A percentile compares a stretch with the other conserved stretches of the same genome.
These are phyloP conservation scores for Phytophthora uliginosa DNA, from an alignment of 352 stramenopile species.

Conservation along the genomic window DNA sequence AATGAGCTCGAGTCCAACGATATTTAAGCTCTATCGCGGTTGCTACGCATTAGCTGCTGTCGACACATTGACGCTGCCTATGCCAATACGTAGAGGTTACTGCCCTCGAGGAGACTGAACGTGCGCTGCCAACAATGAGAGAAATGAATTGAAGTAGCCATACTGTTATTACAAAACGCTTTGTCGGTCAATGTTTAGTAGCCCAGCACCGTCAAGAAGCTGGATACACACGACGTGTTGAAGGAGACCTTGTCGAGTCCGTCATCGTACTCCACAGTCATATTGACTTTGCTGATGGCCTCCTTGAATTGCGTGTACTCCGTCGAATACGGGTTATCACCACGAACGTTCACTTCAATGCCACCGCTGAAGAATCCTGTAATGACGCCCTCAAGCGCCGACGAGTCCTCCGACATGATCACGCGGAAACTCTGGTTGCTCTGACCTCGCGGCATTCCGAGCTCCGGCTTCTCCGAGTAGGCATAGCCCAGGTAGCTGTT, in stretches of 20 bases:
- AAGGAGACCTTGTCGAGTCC: slow-evolving; percentile 46
- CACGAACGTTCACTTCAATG: slow-evolving; percentile 54
- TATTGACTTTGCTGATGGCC: slow-evolving; percentile 53
- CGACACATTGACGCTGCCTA: slow-evolving; percentile 1
- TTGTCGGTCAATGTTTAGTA: slow-evolving; percentile 18
- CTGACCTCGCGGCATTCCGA: slow-evolving; percentile 54
- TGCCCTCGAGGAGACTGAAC: not conserved
- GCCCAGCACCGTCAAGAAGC: slow-evolving; percentile 36
- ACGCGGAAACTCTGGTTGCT: slow-evolving; percentile 57
- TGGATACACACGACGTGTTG: slow-evolving; percentile 43
- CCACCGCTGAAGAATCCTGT: slow-evolving; percentile 44
- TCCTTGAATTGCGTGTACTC: slow-evolving; percentile 42
- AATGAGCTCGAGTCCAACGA: slow-evolving; percentile 13
- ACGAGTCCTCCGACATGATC: slow-evolving; percentile 46
- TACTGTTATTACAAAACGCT: not conserved
- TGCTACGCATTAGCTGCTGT: not conserved
- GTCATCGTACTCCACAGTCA: slow-evolving; percentile 65
- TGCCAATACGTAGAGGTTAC: not conserved
- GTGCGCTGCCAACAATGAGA: not conserved
- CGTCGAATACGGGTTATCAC: slow-evolving; percentile 56
- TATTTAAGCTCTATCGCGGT: not conserved
- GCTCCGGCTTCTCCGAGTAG: slow-evolving; percentile 48
- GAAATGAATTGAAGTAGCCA: not conserved
- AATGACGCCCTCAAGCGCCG: slow-evolving; percentile 47
- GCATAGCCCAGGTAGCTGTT: slow-evolving; percentile 70